phyloP scores from a whole-genome alignment of 192 early-diverging fungal genomes.

The Funneliformis geosporum region DNA sequence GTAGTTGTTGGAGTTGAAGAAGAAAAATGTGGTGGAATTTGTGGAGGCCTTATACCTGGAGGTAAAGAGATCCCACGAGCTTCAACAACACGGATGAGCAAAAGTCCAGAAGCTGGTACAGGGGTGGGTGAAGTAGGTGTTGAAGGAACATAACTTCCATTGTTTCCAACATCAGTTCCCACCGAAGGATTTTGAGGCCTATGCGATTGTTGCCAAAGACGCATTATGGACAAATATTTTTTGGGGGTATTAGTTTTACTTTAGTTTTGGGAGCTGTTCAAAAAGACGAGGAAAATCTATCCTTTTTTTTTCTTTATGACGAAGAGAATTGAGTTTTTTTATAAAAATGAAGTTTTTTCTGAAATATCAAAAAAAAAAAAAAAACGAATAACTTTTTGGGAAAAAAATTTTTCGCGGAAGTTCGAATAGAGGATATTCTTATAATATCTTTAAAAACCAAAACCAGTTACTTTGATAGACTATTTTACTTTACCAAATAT shows the following conservation, averaged over 20 bases:
- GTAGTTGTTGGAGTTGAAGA: conserved; percentile 8
- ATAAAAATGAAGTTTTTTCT: background rate
- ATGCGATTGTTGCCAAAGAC: conserved; percentile 8
- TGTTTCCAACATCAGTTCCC: background rate
- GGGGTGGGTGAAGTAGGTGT: conserved; percentile 27
- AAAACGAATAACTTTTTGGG: too few species aligned
- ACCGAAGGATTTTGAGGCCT: background rate
- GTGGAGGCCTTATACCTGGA: conserved; percentile 57
- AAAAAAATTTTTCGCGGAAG: background rate
- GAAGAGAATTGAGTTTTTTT: background rate
- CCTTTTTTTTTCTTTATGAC: background rate
- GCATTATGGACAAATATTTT: background rate
- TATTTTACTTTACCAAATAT: background rate
- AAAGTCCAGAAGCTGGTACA: conserved; percentile 49
- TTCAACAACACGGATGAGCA: conserved; percentile 85
- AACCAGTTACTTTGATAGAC: background rate
- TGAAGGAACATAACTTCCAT: conserved; percentile 8
- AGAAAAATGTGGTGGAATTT: conserved; percentile 31
- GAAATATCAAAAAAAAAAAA: background rate
- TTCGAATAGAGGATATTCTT: background rate
- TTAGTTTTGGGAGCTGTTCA: background rate
- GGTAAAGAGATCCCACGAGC: conserved; percentile 74
- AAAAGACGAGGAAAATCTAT: background rate
- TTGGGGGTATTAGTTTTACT: background rate
- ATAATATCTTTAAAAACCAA: background rate